phyloP scores from a whole-genome alignment of 2,329 filamentous ascomycete genomes.

The Paecilomyces niveus region DNA sequence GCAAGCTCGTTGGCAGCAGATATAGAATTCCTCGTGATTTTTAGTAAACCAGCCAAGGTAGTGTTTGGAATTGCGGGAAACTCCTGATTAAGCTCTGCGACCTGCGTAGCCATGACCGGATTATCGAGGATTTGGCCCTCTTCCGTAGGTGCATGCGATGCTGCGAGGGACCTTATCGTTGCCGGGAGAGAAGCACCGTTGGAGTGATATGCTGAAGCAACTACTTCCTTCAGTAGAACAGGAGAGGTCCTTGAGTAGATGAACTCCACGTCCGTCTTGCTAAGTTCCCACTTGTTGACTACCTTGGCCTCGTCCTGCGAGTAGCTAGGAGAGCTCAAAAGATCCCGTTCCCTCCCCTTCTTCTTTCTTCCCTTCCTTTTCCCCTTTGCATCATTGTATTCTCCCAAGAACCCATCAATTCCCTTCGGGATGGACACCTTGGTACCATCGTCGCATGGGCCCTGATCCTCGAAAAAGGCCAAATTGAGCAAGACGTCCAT shows the following conservation, averaged over 20 bases:
- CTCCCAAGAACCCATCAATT: slow-evolving; percentile 71
- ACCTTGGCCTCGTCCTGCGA: slow-evolving; percentile 5
- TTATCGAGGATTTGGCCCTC: slow-evolving; percentile 32
- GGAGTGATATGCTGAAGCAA: slow-evolving; percentile 53
- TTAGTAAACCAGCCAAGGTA: slow-evolving; percentile 48
- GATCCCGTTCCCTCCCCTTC: slow-evolving; percentile 4
- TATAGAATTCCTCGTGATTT: slow-evolving; percentile 50
- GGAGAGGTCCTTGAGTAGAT: slow-evolving; percentile 47
- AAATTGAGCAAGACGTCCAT: slow-evolving; percentile 77
- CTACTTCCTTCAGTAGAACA: slow-evolving; percentile 37
- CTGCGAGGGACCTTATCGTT: slow-evolving; percentile 51
- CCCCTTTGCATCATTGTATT: slow-evolving; percentile 38
- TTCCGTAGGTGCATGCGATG: slow-evolving; percentile 37
- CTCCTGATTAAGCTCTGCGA: slow-evolving; percentile 47
- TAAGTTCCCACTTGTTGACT: slow-evolving; percentile 53
- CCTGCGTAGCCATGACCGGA: slow-evolving; percentile 39
- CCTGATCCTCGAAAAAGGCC: slow-evolving; percentile 65
- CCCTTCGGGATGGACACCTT: slow-evolving; percentile 53
- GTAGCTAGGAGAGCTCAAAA: slow-evolving; percentile 8
- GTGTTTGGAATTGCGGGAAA: slow-evolving; percentile 46
- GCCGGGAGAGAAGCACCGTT: slow-evolving; percentile 49
- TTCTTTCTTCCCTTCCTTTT: slow-evolving; percentile 20
- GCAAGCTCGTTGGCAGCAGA: slow-evolving; percentile 55
- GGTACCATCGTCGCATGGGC: slow-evolving; percentile 42
- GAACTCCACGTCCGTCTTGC: slow-evolving; percentile 53